Conservation (phyloP, 1,139 yeast species). For the Taphrina deformans region DNA sequence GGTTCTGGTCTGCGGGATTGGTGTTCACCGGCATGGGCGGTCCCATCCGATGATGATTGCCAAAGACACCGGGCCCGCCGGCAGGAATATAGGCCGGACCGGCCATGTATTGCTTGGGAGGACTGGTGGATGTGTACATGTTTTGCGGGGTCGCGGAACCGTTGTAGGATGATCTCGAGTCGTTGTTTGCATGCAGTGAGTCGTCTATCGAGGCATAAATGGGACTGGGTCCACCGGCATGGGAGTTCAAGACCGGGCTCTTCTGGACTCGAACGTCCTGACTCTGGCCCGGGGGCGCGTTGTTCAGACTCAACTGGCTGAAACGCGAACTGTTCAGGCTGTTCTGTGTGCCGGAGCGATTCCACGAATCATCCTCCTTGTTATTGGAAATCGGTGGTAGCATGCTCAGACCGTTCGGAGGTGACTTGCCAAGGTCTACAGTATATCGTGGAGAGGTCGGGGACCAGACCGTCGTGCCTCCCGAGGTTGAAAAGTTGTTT, state of each 20-base stretch:
- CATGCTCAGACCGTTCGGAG: constrained; percentile 30
- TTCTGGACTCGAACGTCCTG: constrained; percentile 13
- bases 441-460: constrained; percentile 24
- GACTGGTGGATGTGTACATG: constrained; percentile 5
- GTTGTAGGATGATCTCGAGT: not conserved
- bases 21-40: constrained; percentile 44
- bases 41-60: constrained; percentile 27
- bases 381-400: constrained; percentile 11
- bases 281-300: not conserved
- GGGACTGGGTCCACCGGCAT: not conserved
- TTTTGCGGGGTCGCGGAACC: not conserved
- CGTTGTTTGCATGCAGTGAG: constrained; percentile 3
- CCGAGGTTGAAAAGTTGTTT: constrained; percentile 25
- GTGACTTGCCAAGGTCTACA: constrained; percentile 20
- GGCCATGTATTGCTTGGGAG: constrained; percentile 19
- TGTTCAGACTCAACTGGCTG: constrained; percentile 1
- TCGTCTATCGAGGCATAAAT: constrained; percentile 22
- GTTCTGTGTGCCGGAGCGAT: constrained; percentile 11
- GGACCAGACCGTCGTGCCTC: constrained; percentile 30
- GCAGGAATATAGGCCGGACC: not conserved
- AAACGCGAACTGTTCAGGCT: not conserved
- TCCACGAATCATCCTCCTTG: constrained; percentile 25
- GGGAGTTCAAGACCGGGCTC: not conserved
- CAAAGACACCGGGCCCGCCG: constrained; percentile 13
- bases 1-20: constrained; percentile 98